Evolutionary conservation across 441 rosid genomes (phyloP).

Genomic region (Populus tomentosa): DNA sequence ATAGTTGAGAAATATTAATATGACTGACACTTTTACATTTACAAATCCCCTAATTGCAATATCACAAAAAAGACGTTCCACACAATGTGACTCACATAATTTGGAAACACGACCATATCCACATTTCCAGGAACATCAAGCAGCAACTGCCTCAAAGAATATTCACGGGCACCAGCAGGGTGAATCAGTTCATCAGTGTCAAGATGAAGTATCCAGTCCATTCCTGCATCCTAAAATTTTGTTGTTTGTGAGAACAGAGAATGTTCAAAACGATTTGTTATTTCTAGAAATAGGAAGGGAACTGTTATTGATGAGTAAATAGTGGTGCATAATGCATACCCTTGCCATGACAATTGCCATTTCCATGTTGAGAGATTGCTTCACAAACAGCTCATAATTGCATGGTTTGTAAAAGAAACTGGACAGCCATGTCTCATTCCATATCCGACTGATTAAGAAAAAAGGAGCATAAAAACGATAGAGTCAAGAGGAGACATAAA

Average conservation of each 20-base stretch:
- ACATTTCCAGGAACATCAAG: slow-evolving; percentile 63
- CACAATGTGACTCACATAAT: slow-evolving; percentile 61
- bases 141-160: slow-evolving; percentile 73
- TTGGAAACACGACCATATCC: slow-evolving; percentile 81
- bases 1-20: neutral
- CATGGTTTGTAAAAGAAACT: slow-evolving; percentile 91
- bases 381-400: slow-evolving; percentile 88
- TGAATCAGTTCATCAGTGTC: slow-evolving; percentile 89
- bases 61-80: neutral
- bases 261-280: neutral
- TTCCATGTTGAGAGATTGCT: slow-evolving; percentile 95
- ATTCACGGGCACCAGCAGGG: slow-evolving; percentile 72
- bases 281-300: neutral
- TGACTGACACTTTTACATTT: neutral
- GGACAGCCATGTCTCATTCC: slow-evolving; percentile 95
- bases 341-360: slow-evolving; percentile 93
- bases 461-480: slow-evolving; percentile 3
- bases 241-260: slow-evolving; percentile 7
- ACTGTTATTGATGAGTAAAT: slow-evolving; percentile 6
- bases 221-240: slow-evolving; percentile 62
- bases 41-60: slow-evolving; percentile 7
- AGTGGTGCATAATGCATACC: slow-evolving; percentile 39
- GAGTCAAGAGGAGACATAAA: neutral
- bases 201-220: slow-evolving; percentile 93
- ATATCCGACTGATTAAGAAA: slow-evolving; percentile 59